phyloP scores from a whole-genome alignment of 345 rosid species.

The Gossypium stocksii region DNA sequence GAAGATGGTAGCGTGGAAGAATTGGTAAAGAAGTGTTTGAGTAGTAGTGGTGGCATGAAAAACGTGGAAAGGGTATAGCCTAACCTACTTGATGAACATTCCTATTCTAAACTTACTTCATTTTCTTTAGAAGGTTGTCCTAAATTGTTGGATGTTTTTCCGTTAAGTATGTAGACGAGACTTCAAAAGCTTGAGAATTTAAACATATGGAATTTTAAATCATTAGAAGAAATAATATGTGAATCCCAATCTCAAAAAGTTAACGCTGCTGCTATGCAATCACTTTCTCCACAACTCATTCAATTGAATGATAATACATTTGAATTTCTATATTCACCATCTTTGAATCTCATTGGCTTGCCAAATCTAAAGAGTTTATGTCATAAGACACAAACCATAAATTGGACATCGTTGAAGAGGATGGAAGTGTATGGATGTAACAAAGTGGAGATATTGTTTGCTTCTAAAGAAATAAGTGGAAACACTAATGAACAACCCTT shows the following conservation, averaged over 20 bases:
- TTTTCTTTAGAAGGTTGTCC: background rate
- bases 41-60: no score
- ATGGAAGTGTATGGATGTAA: rapidly evolving
- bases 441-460: background rate
- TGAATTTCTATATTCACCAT: background rate
- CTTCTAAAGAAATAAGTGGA: background rate
- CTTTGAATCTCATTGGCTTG: rapidly evolving
- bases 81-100: background rate
- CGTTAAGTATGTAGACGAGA: background rate
- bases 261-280: background rate
- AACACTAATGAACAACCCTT: background rate
- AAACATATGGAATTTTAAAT: background rate
- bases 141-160: background rate
- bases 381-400: background rate
- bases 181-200: background rate
- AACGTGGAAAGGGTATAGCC: background rate
- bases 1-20: no score
- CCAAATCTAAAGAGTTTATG: background rate
- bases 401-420: background rate
- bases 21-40: no score
- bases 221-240: background rate
- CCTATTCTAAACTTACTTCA: background rate
- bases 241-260: background rate
- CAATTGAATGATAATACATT: background rate
- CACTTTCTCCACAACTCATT: background rate